These are phyloP conservation scores for Pseudopyricularia javanii DNA, from an alignment of 2,329 filamentous ascomycete genomes.

Conservation along the genomic window DNA sequence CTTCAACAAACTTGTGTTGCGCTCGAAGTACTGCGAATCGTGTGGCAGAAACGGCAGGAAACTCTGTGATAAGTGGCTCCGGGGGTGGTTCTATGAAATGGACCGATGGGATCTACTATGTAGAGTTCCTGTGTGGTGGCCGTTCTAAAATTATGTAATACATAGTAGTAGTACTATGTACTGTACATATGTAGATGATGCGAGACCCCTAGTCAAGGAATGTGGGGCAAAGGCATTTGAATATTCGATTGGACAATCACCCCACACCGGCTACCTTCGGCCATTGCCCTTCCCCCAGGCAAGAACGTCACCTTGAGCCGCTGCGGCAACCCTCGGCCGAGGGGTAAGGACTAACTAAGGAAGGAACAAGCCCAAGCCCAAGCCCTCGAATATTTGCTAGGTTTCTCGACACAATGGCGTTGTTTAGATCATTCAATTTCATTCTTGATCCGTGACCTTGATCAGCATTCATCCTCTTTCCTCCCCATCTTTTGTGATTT, in stretches of 20 bases:
- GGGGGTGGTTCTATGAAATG: too few species aligned
- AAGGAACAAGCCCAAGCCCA: background rate
- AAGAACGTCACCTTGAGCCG: background rate
- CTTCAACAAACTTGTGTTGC: too few species aligned
- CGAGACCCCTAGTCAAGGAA: too few species aligned
- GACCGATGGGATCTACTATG: too few species aligned
- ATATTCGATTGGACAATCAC: background rate
- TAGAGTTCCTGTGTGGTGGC: too few species aligned
- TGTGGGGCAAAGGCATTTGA: too few species aligned
- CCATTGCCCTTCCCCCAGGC: background rate
- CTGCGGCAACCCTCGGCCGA: background rate
- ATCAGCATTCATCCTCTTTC: conserved; percentile 7
- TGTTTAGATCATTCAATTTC: background rate
- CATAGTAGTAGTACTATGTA: too few species aligned
- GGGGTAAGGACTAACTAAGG: background rate
- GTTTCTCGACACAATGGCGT: background rate
- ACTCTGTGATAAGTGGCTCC: too few species aligned
- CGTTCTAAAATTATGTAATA: too few species aligned
- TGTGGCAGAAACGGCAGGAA: too few species aligned
- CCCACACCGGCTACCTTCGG: background rate
- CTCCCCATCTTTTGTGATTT: background rate
- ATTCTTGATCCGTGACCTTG: conserved; percentile 6
- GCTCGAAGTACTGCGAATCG: too few species aligned
- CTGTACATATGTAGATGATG: too few species aligned
- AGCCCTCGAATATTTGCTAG: background rate